A percentile compares a stretch with the other conserved stretches of the same genome.
These are phyloP conservation scores for Sanghuangporus baumii DNA, from an alignment of 1,284 basidiomycete species.

Conservation along the genomic window DNA sequence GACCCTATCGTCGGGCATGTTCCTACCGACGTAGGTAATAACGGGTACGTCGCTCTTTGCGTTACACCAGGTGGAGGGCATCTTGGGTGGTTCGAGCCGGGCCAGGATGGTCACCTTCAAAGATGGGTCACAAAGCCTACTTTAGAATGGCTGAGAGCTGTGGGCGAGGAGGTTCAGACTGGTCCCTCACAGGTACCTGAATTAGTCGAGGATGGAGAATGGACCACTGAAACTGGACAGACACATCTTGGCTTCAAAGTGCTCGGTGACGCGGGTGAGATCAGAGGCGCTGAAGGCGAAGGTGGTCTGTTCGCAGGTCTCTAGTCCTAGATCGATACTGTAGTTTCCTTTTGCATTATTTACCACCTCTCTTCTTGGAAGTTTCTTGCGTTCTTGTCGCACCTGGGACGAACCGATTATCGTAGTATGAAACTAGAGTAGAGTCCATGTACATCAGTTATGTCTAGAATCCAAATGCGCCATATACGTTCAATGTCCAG, in stretches of 20 bases:
- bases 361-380: background rate
- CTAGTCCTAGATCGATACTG: constrained; percentile 19
- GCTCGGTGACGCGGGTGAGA: constrained; percentile 31
- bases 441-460: background rate
- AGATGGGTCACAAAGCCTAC: constrained; percentile 73
- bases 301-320: constrained; percentile 38
- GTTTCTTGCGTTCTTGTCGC: background rate
- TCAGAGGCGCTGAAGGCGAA: constrained; percentile 34
- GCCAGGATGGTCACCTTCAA: constrained; percentile 38
- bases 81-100: constrained; percentile 87
- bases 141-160: constrained; percentile 66
- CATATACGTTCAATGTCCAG: background rate
- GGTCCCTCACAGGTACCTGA: constrained; percentile 29
- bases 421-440: background rate
- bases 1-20: constrained; percentile 80
- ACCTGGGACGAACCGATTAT: background rate
- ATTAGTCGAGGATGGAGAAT: constrained; percentile 38
- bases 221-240: constrained; percentile 51
- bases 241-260: constrained; percentile 45
- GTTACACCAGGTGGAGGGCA: constrained; percentile 85
- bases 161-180: constrained; percentile 46
- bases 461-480: background rate
- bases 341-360: background rate
- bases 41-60: constrained; percentile 63
- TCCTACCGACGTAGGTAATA: constrained; percentile 54